phyloP scores from a whole-genome alignment of 2,329 filamentous ascomycete genomes.

The Xylariaceae sp. region DNA sequence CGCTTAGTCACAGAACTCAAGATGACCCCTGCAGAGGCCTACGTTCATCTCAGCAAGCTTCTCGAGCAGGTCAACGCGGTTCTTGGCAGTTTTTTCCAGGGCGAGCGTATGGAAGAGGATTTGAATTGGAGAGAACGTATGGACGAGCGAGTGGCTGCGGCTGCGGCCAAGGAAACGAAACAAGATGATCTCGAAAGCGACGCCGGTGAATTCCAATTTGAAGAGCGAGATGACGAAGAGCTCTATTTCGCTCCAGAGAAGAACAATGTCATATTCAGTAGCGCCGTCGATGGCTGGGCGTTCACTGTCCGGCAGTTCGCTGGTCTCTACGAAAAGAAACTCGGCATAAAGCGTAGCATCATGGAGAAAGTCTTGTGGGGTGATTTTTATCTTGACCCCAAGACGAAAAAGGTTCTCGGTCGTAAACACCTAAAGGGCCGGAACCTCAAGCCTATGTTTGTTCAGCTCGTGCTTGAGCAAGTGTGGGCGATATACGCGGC shows the following conservation, averaged over 20 bases:
- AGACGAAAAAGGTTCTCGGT: slow-evolving; percentile 89
- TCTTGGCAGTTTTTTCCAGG: slow-evolving; percentile 95
- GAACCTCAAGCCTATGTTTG: slow-evolving; percentile 92
- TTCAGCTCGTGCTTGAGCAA: slow-evolving; percentile 91
- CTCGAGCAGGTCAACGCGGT: slow-evolving; percentile 97
- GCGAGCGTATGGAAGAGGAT: slow-evolving; percentile 98
- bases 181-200: slow-evolving; percentile 50
- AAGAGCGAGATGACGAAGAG: slow-evolving; percentile 93
- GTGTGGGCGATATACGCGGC: slow-evolving; percentile 96
- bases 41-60: slow-evolving; percentile 82
- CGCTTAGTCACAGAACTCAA: slow-evolving; percentile 89
- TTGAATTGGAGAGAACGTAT: slow-evolving; percentile 92
- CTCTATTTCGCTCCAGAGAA: slow-evolving; percentile 98
- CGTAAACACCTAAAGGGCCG: slow-evolving; percentile 91
- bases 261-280: slow-evolving; percentile 98
- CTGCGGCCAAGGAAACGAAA: slow-evolving; percentile 58
- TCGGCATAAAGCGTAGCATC: slow-evolving; percentile 84
- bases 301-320: slow-evolving; percentile 96
- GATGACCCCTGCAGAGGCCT: slow-evolving; percentile 87
- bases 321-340: slow-evolving; percentile 89
- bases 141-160: slow-evolving; percentile 77
- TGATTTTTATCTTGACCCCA: slow-evolving; percentile 93
- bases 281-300: slow-evolving; percentile 97
- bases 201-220: slow-evolving; percentile 66
- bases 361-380: slow-evolving; percentile 97